Conservation (phyloP, 2,329 filamentous ascomycete species). For the Davidsoniella australis region DNA sequence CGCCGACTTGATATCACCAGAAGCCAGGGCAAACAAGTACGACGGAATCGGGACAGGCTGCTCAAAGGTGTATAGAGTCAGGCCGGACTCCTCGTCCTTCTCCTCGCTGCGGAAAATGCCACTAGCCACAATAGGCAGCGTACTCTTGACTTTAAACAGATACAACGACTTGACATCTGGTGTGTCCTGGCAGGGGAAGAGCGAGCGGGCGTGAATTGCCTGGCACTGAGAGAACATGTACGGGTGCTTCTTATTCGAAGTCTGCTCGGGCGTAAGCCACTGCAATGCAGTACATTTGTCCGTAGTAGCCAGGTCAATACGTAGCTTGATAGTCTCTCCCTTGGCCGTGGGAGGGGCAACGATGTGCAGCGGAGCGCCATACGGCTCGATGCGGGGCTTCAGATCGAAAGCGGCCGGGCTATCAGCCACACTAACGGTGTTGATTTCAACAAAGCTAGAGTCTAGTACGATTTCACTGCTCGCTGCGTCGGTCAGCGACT, state of each 20-base stretch:
- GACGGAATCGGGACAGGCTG: slow-evolving; percentile 86
- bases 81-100: slow-evolving; percentile 30
- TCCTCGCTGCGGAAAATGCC: slow-evolving; percentile 43
- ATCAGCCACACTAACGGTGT: slow-evolving; percentile 52
- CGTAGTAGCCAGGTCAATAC: slow-evolving; percentile 66
- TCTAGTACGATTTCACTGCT: slow-evolving; percentile 71
- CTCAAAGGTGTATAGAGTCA: slow-evolving; percentile 65
- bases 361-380: slow-evolving; percentile 54
- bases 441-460: slow-evolving; percentile 66
- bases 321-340: slow-evolving; percentile 35
- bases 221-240: slow-evolving; percentile 99
- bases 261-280: slow-evolving; percentile 88
- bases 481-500: slow-evolving; percentile 56
- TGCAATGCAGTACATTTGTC: slow-evolving; percentile 80
- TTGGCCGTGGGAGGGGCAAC: slow-evolving; percentile 34
- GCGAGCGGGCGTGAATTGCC: slow-evolving; percentile 81
- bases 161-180: slow-evolving; percentile 95
- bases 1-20: slow-evolving; percentile 71
- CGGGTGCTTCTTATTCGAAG: slow-evolving; percentile 84
- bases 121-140: slow-evolving; percentile 79
- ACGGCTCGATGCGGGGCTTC: slow-evolving; percentile 53
- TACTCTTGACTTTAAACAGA: slow-evolving; percentile 72
- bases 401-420: slow-evolving; percentile 49
- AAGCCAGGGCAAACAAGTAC: slow-evolving; percentile 86
- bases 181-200: slow-evolving; percentile 95